These are phyloP conservation scores for Alternaria arborescens DNA, from an alignment of 2,329 filamentous ascomycete genomes.

Conservation along the genomic window DNA sequence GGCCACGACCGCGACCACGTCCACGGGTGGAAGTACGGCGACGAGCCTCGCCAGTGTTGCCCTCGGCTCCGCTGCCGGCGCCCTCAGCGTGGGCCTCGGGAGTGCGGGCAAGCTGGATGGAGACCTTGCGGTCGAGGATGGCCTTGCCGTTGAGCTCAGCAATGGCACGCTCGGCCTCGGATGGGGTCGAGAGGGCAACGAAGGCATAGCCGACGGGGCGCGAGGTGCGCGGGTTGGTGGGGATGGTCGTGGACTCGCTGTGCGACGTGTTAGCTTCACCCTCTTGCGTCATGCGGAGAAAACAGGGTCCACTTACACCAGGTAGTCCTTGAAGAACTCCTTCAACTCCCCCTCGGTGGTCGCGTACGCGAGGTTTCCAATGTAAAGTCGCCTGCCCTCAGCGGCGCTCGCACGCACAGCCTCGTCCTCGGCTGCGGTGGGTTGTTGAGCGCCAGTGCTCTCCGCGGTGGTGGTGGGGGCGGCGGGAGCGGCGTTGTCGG, in stretches of 20 bases:
- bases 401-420: slow-evolving; percentile 96
- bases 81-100: slow-evolving; percentile 84
- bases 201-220: slow-evolving; percentile 99
- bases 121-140: slow-evolving; percentile 98
- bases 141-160: slow-evolving; percentile 92
- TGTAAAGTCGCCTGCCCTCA: slow-evolving; percentile 99
- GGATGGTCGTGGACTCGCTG: slow-evolving; percentile 98
- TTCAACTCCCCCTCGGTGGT: slow-evolving; percentile 99
- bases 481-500: slow-evolving; percentile 54
- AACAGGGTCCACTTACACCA: slow-evolving; percentile 78
- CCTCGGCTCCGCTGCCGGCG: slow-evolving; percentile 76
- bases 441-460: slow-evolving; percentile 65
- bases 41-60: slow-evolving; percentile 70
- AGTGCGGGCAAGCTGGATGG: slow-evolving; percentile 97
- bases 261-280: slow-evolving; percentile 36
- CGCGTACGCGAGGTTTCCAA: slow-evolving; percentile 99
- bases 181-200: slow-evolving; percentile 93
- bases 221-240: slow-evolving; percentile 98
- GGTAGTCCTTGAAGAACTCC: slow-evolving; percentile 99
- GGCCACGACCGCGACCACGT: slow-evolving; percentile 66
- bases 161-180: slow-evolving; percentile 95
- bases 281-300: slow-evolving; percentile 26
- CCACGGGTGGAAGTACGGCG: slow-evolving; percentile 65
- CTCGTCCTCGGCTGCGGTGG: slow-evolving; percentile 80
- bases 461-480: slow-evolving; percentile 53